Conservation (phyloP, 1,139 yeast genomes). For the Suhomyces chickasaworum region DNA sequence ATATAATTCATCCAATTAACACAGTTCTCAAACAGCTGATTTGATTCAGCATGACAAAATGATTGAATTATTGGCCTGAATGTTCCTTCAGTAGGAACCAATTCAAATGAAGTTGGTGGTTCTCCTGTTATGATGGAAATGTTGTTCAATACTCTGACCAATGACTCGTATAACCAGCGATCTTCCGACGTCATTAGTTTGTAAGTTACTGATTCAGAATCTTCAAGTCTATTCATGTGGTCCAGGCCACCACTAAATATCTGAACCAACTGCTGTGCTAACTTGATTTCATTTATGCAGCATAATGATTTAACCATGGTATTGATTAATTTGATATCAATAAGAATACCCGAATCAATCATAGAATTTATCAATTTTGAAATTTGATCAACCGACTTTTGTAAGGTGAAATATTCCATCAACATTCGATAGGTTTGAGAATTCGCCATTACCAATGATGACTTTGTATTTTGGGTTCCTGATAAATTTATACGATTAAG, state of each 20-base stretch:
- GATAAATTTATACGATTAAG: background rate
- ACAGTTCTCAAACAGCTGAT: conserved; percentile 17
- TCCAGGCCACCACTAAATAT: conserved; percentile 1
- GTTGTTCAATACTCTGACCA: conserved; percentile 23
- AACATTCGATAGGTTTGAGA: conserved; percentile 12
- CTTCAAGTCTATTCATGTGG: conserved; percentile 9
- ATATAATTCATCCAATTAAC: conserved; percentile 20
- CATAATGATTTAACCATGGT: conserved; percentile 20
- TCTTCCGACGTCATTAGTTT: conserved; percentile 25
- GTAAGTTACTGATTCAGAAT: conserved; percentile 17
- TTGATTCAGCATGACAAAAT: conserved; percentile 14
- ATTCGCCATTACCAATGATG: background rate
- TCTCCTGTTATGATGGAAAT: conserved; percentile 30
- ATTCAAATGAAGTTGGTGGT: conserved; percentile 11
- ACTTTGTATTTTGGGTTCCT: background rate
- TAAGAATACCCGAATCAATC: conserved; percentile 1
- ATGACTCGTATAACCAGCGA: conserved; percentile 18
- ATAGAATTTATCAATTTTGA: background rate
- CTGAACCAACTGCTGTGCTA: conserved; percentile 15
- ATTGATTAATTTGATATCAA: conserved; percentile 26
- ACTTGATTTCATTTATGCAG: background rate
- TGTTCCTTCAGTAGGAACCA: conserved; percentile 31
- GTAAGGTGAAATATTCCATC: conserved; percentile 7
- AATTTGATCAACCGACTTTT: background rate
- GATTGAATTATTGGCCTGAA: conserved; percentile 27